Percentiles rank a stretch among this genome's conserved stretches.
Conservation (phyloP, 1,284 basidiomycete genomes). For the Tremellales sp. region DNA sequence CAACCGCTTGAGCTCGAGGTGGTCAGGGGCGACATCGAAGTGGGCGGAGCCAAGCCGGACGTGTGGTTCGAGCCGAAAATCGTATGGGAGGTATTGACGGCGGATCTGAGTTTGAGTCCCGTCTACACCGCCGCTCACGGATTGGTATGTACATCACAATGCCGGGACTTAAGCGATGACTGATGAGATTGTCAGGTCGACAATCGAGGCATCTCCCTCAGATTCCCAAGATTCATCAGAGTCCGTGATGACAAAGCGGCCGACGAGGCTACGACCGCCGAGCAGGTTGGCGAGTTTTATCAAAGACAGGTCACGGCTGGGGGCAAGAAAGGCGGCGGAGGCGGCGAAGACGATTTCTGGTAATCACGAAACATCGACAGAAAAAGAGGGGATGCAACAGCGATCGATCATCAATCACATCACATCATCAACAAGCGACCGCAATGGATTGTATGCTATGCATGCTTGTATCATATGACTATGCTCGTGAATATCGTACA, state of each 20-base stretch:
- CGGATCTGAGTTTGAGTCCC: constrained; percentile 93
- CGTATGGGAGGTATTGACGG: constrained; percentile 97
- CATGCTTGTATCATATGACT: not conserved
- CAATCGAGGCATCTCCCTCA: constrained; percentile 83
- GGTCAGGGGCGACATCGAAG: constrained; percentile 70
- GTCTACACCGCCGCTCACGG: constrained; percentile 97
- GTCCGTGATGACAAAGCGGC: constrained; percentile 88
- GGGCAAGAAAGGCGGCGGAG: constrained; percentile 59
- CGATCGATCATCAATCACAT: too few relatives aligned
- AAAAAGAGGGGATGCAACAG: not conserved
- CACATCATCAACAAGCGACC: not conserved
- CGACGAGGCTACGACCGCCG: constrained; percentile 86
- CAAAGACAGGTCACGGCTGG: constrained; percentile 75
- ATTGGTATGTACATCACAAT: constrained; percentile 57
- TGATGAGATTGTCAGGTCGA: constrained; percentile 60
- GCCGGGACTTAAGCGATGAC: not conserved
- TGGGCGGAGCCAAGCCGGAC: constrained; percentile 87
- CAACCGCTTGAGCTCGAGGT: constrained; percentile 65
- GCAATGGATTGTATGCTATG: not conserved
- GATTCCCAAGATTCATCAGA: constrained; percentile 91
- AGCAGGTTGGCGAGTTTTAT: constrained; percentile 96
- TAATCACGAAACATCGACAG: constrained; percentile 7
- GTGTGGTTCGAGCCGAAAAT: constrained; percentile 92
- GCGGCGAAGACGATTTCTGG: constrained; percentile 74
- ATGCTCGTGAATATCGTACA: not conserved